Evolutionary conservation across 495 filamentous ascomycete species (phyloP).

Genomic region (Penicillium subrubescens): DNA sequence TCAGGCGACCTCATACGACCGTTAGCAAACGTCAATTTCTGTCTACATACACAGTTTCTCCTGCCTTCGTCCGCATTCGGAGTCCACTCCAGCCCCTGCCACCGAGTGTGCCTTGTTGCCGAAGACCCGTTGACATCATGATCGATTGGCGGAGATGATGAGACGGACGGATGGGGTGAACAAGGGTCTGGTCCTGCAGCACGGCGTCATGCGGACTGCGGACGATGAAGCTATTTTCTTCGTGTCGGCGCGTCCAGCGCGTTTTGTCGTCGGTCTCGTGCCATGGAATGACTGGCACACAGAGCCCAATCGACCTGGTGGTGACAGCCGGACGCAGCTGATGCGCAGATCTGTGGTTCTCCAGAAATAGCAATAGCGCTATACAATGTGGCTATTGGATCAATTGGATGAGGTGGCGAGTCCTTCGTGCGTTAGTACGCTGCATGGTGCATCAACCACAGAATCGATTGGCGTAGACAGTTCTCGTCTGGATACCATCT

Average conservation of each 20-base stretch:
- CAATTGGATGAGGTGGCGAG: not conserved
- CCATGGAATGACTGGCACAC: slow-evolving; percentile 2
- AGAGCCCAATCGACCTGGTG: not conserved
- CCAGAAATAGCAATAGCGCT: slow-evolving; percentile 6
- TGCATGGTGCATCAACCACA: not conserved
- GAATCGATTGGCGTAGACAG: slow-evolving; percentile 13
- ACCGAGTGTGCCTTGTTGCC: slow-evolving; percentile 1
- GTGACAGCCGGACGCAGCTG: not conserved
- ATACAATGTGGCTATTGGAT: not conserved
- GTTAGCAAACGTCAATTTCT: not conserved
- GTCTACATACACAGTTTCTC: not conserved
- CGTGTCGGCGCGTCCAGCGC: not conserved
- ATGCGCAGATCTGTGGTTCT: not conserved
- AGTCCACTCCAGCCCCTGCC: not conserved
- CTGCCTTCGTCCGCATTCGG: not conserved
- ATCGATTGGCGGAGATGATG: slow-evolving; percentile 3
- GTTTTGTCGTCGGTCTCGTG: slow-evolving; percentile 3
- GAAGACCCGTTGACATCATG: not conserved
- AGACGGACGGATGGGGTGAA: not conserved
- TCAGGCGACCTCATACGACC: no score
- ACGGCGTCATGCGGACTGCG: slow-evolving; percentile 5
- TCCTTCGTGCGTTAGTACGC: slow-evolving; percentile 1
- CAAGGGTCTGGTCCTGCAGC: not conserved
- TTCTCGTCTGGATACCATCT: slow-evolving; percentile 15
- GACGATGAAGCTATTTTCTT: slow-evolving; percentile 9